Percentiles rank a stretch among this genome's conserved stretches.
phyloP scores from a whole-genome alignment of 192 early-diverging fungal genomes.

The Spizellomyces punctatus region DNA sequence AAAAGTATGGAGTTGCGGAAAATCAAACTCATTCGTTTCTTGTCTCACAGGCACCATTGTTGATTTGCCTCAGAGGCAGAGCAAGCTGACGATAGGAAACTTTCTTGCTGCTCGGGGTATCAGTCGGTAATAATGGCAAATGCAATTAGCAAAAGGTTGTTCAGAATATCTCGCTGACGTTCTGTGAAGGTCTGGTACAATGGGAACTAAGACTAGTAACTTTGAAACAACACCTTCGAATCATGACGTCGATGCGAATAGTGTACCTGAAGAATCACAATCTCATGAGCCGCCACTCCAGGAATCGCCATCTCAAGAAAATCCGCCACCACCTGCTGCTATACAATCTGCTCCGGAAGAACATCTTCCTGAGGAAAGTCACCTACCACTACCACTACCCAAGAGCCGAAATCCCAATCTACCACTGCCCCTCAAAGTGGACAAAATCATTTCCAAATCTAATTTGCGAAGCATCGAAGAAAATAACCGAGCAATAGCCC shows the following conservation, averaged over 20 bases:
- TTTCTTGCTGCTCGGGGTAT: constrained; percentile 12
- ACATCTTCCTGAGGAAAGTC: not conserved
- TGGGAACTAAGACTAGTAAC: too few relatives aligned
- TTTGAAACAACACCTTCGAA: too few relatives aligned
- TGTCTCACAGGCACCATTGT: not conserved
- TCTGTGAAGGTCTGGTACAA: not conserved
- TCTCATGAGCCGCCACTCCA: too few relatives aligned
- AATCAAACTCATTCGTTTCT: not conserved
- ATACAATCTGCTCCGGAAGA: too few relatives aligned
- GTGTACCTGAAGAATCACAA: too few relatives aligned
- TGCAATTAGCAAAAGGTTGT: not conserved
- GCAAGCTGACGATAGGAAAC: constrained; percentile 20
- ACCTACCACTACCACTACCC: not conserved
- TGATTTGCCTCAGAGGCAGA: constrained; percentile 9
- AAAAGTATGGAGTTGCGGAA: not conserved
- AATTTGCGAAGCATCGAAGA: not conserved
- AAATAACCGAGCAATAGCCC: not conserved
- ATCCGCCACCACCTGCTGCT: too few relatives aligned
- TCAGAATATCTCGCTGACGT: not conserved
- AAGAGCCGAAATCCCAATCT: not conserved
- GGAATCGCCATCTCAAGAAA: too few relatives aligned
- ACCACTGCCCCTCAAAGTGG: constrained; percentile 1
- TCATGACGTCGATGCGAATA: too few relatives aligned
- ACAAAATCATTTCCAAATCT: not conserved
- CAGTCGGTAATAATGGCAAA: too few relatives aligned